Base-by-base conservation (phyloP, 495 filamentous ascomycete genomes). In the Amorphotheca resinae region DNA sequence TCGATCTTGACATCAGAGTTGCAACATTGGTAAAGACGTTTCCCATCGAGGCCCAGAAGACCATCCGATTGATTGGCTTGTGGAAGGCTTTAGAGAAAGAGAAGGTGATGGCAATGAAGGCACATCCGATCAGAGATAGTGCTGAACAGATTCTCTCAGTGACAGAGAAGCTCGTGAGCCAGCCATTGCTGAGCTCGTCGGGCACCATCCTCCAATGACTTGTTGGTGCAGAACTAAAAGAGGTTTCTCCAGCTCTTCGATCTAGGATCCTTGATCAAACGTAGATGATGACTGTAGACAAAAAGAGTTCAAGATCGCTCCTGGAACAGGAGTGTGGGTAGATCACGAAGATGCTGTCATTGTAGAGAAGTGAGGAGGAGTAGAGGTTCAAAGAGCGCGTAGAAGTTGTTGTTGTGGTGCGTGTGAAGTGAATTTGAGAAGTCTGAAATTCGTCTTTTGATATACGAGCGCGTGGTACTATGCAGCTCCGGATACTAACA, bases 61-160 rank as follows among this genome's bases (percentile, higher is more conserved):
- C 74, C 3, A 94, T 65, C 2, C 86, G 73, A 53, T 93, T 93
- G 63, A 94, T 87, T n/a, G 87, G 84, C 61, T 88, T 87, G 45
- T 80, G 74, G 52, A 84, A 83, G 26, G 68, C 63, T 16, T 63
- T 63, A 8, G 67, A 80, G 12, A 64, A 47, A 12, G 74, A 56
- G 49, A 87, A 93, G 25, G 86, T 87, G 38, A 68, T 44, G 23
- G 91, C 23, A 39, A 93, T 80, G 57, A 91, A 79, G 33, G 76
- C 48, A 21, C 79, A 81, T 35, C 84, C 84, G 2, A 80, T 11
- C 2, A 94, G 54, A 0, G 85, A 93, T 51, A 91, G 64, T 9
- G 74, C 62, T 0, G 83, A 86, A 50, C 75, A 76, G 8, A 70
- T 59, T 39, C 82, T 65, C 62, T 89, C 83, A 33, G 84, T 74